Evolutionary conservation across 164 flowering plant genomes (phyloP), one percentile per base, ranked within the genome.

Genomic region (Annona squamosa): DNA sequence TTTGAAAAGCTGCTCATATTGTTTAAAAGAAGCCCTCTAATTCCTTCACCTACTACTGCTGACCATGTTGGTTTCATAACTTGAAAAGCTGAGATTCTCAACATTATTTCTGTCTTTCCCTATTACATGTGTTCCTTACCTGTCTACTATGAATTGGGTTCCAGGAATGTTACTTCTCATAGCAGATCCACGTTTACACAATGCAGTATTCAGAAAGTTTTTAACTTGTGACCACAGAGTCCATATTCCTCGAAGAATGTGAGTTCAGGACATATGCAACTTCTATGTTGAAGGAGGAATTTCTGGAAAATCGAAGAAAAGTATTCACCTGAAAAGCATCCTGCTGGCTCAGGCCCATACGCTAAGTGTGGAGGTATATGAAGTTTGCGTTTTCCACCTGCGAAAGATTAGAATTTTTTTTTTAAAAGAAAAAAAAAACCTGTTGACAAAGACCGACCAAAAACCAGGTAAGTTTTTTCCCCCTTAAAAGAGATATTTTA

Each of bases 341-440:
- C 98, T 16, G 98, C 98, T 63, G 98, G 91, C 81, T 94, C 98
- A 69, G 97, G 95, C 10, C 98, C 98, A 77, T 94, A 91, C 2
- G 97, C 98, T 73, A 94, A 79, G 3, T 87, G 71, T 48, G 97
- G 95, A 77, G 98, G 98, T 77, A 94, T 94, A 59, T 74, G 82
- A 78, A 92, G 95, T 79, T 89, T 92, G 47, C 98, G 90, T 72
- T 87, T 91, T 59, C 97, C 98, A 73, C 97, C 97, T 94, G 84
- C n/a, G 46, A 7, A 42, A n/a, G 59, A 67, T 5, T 2, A 10
- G 9, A 52, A 56, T 52, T 43, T 12, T 59, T 18, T 18, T 59
- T 59, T 59, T 1, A 16, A 59, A 59, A 13, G 12, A 59, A 59
- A 26, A 26, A 26, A 26, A 26, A 26, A 16, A 6, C 61, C 12